Evolutionary conservation across 805 yeast species (phyloP).

Genomic region (Candida corydali): DNA sequence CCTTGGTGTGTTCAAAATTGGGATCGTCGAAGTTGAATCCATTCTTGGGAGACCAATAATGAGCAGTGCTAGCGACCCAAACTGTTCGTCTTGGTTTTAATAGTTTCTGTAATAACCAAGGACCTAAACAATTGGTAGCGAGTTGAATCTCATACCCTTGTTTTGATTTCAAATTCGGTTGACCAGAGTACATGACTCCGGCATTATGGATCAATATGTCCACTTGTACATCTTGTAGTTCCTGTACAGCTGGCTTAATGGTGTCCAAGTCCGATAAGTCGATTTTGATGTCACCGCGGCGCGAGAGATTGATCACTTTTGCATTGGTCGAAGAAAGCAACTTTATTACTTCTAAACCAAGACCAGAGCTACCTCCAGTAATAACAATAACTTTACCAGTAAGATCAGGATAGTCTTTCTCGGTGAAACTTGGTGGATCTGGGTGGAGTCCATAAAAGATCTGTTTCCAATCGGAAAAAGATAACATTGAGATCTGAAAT

Average conservation of each 20-base stretch:
- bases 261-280: constrained; percentile 38
- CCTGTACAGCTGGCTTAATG: constrained; percentile 28
- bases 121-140: constrained; percentile 25
- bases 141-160: constrained; percentile 36
- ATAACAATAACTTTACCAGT: constrained; percentile 34
- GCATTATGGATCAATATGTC: constrained; percentile 21
- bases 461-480: constrained; percentile 6
- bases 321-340: constrained; percentile 26
- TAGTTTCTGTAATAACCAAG: constrained; percentile 8
- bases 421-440: constrained; percentile 9
- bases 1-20: constrained; percentile 14
- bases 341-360: constrained; percentile 24
- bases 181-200: constrained; percentile 24
- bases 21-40: constrained; percentile 34
- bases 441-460: constrained; percentile 9
- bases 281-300: constrained; percentile 29
- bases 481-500: constrained; percentile 23
- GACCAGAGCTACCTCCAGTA: constrained; percentile 39
- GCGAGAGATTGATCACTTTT: constrained; percentile 32
- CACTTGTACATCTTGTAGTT: constrained; percentile 17
- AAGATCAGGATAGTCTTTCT: constrained; percentile 24
- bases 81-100: constrained; percentile 32
- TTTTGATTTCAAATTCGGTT: constrained; percentile 14
- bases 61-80: constrained; percentile 43
- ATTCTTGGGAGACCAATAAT: constrained; percentile 20